A percentile compares a stretch with the other conserved stretches of the same genome.
phyloP scores from a whole-genome alignment of 805 yeast species.

The Sugiyamaella boreocaroliniensis region DNA sequence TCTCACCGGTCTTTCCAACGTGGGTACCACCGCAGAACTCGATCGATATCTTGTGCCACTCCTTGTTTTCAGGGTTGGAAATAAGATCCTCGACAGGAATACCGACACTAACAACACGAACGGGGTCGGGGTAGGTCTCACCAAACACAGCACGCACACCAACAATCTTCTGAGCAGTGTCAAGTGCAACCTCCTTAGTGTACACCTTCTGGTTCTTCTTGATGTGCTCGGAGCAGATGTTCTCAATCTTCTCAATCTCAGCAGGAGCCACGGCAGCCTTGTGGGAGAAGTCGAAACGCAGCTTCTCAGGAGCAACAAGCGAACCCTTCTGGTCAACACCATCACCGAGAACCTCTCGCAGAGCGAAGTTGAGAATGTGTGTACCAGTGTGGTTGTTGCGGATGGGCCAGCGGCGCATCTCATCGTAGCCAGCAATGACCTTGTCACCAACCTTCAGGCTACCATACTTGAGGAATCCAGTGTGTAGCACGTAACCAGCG shows the following conservation, averaged over 20 bases:
- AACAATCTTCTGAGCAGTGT: constrained; percentile 61
- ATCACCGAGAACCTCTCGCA: constrained; percentile 80
- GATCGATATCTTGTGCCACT: constrained; percentile 74
- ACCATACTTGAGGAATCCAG: constrained; percentile 82
- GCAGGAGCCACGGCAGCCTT: constrained; percentile 70
- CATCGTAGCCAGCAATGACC: constrained; percentile 84
- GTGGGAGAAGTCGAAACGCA: constrained; percentile 94
- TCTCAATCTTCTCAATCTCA: constrained; percentile 73
- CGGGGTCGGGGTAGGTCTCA: constrained; percentile 98
- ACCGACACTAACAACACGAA: constrained; percentile 95
- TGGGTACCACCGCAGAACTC: constrained; percentile 99
- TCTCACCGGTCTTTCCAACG: constrained; percentile 85
- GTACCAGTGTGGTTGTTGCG: constrained; percentile 99
- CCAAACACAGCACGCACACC: constrained; percentile 98
- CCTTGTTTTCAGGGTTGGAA: constrained; percentile 57
- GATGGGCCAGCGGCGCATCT: constrained; percentile 89
- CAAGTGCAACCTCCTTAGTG: constrained; percentile 75
- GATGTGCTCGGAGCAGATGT: constrained; percentile 63
- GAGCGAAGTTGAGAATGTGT: constrained; percentile 83
- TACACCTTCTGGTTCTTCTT: constrained; percentile 65
- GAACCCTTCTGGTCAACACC: constrained; percentile 95
- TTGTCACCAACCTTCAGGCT: constrained; percentile 55
- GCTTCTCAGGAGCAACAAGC: constrained; percentile 87
- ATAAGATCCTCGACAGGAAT: constrained; percentile 77
- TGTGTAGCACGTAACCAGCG: constrained; percentile 93